phyloP scores from a whole-genome alignment of 2,329 filamentous ascomycete genomes.

The Neonectria coccinea region DNA sequence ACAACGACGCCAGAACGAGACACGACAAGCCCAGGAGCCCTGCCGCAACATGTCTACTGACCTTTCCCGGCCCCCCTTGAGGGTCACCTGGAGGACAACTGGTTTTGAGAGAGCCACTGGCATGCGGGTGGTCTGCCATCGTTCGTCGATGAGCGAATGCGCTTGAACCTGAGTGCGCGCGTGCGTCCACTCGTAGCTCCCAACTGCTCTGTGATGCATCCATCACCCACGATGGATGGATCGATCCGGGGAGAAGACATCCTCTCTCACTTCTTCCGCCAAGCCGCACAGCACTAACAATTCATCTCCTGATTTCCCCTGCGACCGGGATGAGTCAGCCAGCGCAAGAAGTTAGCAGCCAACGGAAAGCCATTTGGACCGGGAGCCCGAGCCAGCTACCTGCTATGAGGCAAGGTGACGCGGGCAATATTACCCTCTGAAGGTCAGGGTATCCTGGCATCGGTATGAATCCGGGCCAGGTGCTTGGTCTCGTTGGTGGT shows the following conservation, averaged over 20 bases:
- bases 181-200: neutral
- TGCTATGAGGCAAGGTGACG: slow-evolving; percentile 4
- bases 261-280: slow-evolving; percentile 13
- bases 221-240: slow-evolving; percentile 11
- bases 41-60: neutral
- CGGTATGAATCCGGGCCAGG: neutral
- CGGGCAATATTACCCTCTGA: slow-evolving; percentile 1
- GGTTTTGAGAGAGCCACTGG: neutral
- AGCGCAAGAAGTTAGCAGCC: slow-evolving; percentile 3
- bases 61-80: neutral
- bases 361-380: slow-evolving; percentile 12
- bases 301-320: slow-evolving; percentile 7
- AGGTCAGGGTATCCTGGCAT: slow-evolving; percentile 7
- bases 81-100: neutral
- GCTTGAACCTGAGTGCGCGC: slow-evolving; percentile 7
- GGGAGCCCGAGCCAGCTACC: slow-evolving; percentile 16
- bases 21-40: neutral
- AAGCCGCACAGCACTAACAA: slow-evolving; percentile 1
- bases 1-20: neutral
- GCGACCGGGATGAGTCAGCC: slow-evolving; percentile 19
- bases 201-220: neutral
- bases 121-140: neutral
- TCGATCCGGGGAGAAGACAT: neutral
- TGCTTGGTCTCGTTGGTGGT: slow-evolving; percentile 1
- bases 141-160: slow-evolving; percentile 5